Conservation (phyloP, 306 rosid genomes). For the Dicorynia guianensis region DNA sequence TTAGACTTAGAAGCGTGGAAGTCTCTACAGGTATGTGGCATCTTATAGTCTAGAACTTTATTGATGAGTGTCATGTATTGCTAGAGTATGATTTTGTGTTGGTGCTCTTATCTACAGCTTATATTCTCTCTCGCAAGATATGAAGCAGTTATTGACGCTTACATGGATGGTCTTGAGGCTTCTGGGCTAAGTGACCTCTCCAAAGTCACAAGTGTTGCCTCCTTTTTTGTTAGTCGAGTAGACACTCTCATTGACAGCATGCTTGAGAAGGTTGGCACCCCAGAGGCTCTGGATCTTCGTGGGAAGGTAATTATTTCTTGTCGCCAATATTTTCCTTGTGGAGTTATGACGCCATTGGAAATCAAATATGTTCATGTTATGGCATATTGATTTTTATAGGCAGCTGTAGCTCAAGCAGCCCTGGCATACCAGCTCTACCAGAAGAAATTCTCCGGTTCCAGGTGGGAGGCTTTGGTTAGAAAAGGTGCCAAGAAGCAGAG, state of each 20-base stretch:
- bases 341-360: neutral
- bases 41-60: slow-evolving; percentile 1
- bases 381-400: slow-evolving; percentile 40
- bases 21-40: neutral
- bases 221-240: slow-evolving; percentile 97
- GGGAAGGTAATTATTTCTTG: slow-evolving; percentile 72
- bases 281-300: slow-evolving; percentile 95
- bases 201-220: slow-evolving; percentile 95
- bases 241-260: slow-evolving; percentile 89
- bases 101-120: slow-evolving; percentile 60
- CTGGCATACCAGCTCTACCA: slow-evolving; percentile 75
- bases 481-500: slow-evolving; percentile 92
- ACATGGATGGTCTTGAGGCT: slow-evolving; percentile 98
- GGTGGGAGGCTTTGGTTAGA: slow-evolving; percentile 97
- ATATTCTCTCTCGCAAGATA: slow-evolving; percentile 92
- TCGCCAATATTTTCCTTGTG: neutral
- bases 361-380: slow-evolving; percentile 40
- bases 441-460: slow-evolving; percentile 97
- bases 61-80: slow-evolving; percentile 11
- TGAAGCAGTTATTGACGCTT: slow-evolving; percentile 97
- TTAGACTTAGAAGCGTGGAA: neutral
- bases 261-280: slow-evolving; percentile 95
- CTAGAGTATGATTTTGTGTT: slow-evolving; percentile 27
- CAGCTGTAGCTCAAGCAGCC: slow-evolving; percentile 54
- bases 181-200: slow-evolving; percentile 92